Evolutionary conservation across 495 filamentous ascomycete species (phyloP).

Genomic region (Rhypophila decipiens): DNA sequence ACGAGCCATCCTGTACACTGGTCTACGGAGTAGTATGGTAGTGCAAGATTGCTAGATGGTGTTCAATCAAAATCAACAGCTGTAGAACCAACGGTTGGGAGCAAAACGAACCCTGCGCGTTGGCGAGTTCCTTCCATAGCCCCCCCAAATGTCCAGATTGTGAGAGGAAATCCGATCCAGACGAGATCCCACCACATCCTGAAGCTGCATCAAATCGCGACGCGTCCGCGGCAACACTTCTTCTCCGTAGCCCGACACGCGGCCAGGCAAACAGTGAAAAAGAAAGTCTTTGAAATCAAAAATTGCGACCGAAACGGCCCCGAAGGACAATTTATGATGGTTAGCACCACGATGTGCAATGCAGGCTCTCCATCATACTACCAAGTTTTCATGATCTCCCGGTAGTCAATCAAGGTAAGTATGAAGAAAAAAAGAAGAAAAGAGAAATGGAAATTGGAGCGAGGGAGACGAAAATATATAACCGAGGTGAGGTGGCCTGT

Average conservation of each 20-base stretch:
- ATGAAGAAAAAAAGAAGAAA: conserved; percentile 27
- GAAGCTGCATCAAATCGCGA: too few relatives aligned
- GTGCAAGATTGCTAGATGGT: too few relatives aligned
- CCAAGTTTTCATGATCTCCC: conserved; percentile 26
- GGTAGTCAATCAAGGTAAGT: conserved; percentile 31
- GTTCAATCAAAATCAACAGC: too few relatives aligned
- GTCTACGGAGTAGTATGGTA: too few relatives aligned
- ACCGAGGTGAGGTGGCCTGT: conserved; percentile 14
- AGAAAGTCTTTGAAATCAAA: conserved; percentile 19
- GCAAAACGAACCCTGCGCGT: too few relatives aligned
- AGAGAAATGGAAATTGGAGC: conserved; percentile 6
- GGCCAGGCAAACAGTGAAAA: conserved; percentile 25
- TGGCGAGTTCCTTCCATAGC: too few relatives aligned
- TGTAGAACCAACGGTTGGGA: too few relatives aligned
- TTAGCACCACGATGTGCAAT: conserved; percentile 33
- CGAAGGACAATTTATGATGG: conserved; percentile 31
- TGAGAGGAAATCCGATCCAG: too few relatives aligned
- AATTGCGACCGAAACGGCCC: conserved; percentile 34
- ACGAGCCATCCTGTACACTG: too few relatives aligned
- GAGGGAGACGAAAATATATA: conserved; percentile 8
- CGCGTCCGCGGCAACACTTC: conserved; percentile 17
- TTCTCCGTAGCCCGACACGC: conserved; percentile 21
- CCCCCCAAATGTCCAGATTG: too few relatives aligned
- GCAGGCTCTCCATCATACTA: conserved; percentile 23
- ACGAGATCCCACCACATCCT: too few relatives aligned